These are phyloP conservation scores for Candida morakotiae DNA, from an alignment of 805 yeast genomes.

Conservation along the genomic window DNA sequence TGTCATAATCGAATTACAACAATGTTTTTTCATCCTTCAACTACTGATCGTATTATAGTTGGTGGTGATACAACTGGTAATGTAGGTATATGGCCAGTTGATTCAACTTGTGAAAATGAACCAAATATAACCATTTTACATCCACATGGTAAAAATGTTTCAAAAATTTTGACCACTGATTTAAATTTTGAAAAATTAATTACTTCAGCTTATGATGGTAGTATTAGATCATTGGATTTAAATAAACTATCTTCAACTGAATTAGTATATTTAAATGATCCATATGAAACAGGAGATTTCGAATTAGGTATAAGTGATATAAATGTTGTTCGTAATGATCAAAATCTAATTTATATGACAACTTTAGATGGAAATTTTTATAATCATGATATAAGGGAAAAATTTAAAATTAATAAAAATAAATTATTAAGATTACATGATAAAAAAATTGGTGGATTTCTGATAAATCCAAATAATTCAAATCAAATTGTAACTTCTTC, in stretches of 20 bases:
- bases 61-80: conserved; percentile 92
- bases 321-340: conserved; percentile 34
- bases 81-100: conserved; percentile 85
- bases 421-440: conserved; percentile 65
- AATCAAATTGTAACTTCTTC: conserved; percentile 83
- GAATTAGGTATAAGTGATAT: conserved; percentile 71
- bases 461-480: conserved; percentile 64
- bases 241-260: conserved; percentile 57
- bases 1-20: conserved; percentile 71
- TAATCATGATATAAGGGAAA: conserved; percentile 61
- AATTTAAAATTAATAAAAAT: conserved; percentile 22
- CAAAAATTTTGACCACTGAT: conserved; percentile 55
- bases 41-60: conserved; percentile 55
- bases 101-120: conserved; percentile 28
- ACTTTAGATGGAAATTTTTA: conserved; percentile 81
- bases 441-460: conserved; percentile 89
- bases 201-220: conserved; percentile 85
- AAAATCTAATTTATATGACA: conserved; percentile 62
- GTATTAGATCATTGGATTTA: conserved; percentile 70
- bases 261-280: conserved; percentile 39
- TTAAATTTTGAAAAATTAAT: conserved; percentile 51
- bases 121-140: conserved; percentile 62
- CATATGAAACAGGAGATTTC: conserved; percentile 40
- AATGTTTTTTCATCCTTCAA: conserved; percentile 72
- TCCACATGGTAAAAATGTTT: conserved; percentile 72